A percentile compares a stretch with the other conserved stretches of the same genome.
Conservation (phyloP, 2,329 filamentous ascomycete species). For the Talaromyces sp. region DNA sequence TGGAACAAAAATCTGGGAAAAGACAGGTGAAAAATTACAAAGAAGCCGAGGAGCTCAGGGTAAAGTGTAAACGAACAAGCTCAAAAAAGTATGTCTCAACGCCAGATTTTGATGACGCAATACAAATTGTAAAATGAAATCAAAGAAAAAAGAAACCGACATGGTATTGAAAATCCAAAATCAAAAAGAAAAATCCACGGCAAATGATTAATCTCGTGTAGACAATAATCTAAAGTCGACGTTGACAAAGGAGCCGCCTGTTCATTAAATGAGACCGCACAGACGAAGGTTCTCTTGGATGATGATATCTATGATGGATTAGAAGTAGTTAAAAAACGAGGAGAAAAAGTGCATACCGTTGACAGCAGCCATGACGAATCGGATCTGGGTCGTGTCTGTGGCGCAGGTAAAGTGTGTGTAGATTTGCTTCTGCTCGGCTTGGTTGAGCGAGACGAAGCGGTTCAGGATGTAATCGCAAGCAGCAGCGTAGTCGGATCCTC, state of each 20-base stretch:
- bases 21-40: conserved; percentile 15
- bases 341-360: conserved; percentile 61
- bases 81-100: conserved; percentile 30
- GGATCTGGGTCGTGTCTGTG: conserved; percentile 96
- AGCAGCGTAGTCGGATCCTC: conserved; percentile 88
- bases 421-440: conserved; percentile 99
- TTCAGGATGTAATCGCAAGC: conserved; percentile 99
- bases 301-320: conserved; percentile 72
- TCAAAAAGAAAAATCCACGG: conserved; percentile 17
- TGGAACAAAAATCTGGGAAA: not conserved
- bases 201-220: conserved; percentile 15
- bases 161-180: conserved; percentile 12
- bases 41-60: conserved; percentile 16
- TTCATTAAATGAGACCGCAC: conserved; percentile 85
- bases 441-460: conserved; percentile 95
- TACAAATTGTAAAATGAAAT: conserved; percentile 15
- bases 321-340: conserved; percentile 2
- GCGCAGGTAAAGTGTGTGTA: conserved; percentile 99
- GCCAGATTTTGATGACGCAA: conserved; percentile 27
- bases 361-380: conserved; percentile 99
- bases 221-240: conserved; percentile 11
- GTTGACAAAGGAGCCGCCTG: conserved; percentile 5
- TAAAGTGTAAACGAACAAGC: conserved; percentile 23
- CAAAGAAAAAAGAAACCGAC: conserved; percentile 6
- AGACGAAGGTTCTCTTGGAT: conserved; percentile 98